Conservation (phyloP, 31 red algal genomes). For the Odonthalia washingtoniensis region DNA sequence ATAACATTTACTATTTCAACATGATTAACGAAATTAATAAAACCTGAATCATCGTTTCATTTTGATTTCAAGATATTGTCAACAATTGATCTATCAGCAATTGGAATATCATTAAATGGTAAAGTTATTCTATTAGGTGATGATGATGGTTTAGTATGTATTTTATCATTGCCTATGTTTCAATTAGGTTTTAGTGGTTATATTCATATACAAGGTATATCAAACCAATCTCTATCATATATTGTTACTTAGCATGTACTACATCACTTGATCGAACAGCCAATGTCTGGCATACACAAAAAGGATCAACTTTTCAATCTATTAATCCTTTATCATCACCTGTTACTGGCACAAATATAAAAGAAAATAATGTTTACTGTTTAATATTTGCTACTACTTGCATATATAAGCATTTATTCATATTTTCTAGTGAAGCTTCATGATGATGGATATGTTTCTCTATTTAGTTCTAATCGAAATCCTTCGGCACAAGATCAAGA, state of each 20-base stretch:
- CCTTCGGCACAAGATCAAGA: neutral
- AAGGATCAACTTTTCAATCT: constrained; percentile 51
- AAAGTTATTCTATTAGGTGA: constrained; percentile 42
- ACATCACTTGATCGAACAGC: constrained; percentile 51
- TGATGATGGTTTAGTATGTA: constrained; percentile 57
- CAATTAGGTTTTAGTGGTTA: constrained; percentile 31
- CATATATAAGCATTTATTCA: neutral
- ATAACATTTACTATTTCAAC: constrained; percentile 19
- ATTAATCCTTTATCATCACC: constrained; percentile 21
- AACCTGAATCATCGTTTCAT: constrained; percentile 45
- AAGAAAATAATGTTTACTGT: too few species aligned
- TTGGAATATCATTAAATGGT: constrained; percentile 36
- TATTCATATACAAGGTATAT: constrained; percentile 67
- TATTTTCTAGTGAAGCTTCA: neutral
- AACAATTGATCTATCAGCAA: constrained; percentile 51
- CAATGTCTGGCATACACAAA: constrained; percentile 25
- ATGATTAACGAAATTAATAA: neutral
- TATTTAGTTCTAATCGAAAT: neutral
- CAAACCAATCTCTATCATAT: constrained; percentile 32
- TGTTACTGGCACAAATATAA: neutral
- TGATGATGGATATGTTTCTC: neutral
- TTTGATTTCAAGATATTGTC: constrained; percentile 54
- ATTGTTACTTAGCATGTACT: constrained; percentile 40
- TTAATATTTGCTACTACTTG: neutral
- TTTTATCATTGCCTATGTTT: constrained; percentile 40